Evolutionary conservation across 257 asterid species (phyloP).

Genomic region (Solanum corneliomulleri): DNA sequence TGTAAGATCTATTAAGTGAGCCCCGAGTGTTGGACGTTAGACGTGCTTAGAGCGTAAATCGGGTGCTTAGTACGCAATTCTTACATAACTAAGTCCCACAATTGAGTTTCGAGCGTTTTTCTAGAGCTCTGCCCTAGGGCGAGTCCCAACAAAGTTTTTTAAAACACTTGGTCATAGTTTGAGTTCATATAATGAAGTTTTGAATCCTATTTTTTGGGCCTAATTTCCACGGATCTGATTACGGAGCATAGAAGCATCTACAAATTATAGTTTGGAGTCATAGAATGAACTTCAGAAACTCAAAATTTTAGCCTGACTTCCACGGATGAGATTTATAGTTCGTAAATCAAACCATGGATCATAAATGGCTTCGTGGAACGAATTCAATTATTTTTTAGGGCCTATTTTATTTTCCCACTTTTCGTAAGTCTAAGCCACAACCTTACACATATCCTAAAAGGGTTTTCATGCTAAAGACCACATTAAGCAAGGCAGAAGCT

Average conservation of each 20-base stretch:
- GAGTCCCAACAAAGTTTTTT: too few species aligned
- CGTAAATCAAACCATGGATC: background rate
- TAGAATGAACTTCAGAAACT: background rate
- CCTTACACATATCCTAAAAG: background rate
- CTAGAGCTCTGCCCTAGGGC: too few species aligned
- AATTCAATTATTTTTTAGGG: background rate
- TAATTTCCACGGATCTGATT: too few species aligned
- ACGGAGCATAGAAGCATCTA: background rate
- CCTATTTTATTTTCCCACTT: background rate
- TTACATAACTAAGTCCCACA: too few species aligned
- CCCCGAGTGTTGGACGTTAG: too few species aligned
- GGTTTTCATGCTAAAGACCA: background rate
- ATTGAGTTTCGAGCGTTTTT: too few species aligned
- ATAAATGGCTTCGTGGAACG: background rate
- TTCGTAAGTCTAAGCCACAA: background rate
- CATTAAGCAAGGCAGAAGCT: too few species aligned
- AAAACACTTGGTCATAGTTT: background rate
- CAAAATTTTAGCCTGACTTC: background rate
- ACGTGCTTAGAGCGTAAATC: too few species aligned
- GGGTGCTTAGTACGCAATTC: too few species aligned
- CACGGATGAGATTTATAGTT: background rate
- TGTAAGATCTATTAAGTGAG: too few species aligned
- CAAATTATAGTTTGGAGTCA: background rate
- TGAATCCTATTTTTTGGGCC: background rate
- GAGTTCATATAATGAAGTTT: background rate